Conservation (phyloP, 306 rosid species). For the Ziziphus jujuba region DNA sequence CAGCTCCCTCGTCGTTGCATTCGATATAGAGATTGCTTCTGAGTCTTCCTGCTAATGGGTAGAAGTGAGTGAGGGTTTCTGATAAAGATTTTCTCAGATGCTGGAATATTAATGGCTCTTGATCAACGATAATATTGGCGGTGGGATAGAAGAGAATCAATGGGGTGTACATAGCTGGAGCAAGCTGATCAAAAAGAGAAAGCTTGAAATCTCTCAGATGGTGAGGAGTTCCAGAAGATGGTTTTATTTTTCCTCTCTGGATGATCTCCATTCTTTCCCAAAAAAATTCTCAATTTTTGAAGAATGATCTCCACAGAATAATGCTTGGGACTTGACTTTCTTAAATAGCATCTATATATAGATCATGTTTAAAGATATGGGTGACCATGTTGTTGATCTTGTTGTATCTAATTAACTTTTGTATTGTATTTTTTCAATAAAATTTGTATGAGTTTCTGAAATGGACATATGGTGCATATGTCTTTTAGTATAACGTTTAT, state of each 20-base stretch:
- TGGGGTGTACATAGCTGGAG: neutral
- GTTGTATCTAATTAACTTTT: too few relatives aligned
- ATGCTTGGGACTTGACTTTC: too few relatives aligned
- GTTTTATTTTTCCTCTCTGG: slow-evolving; percentile 14
- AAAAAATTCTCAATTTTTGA: too few relatives aligned
- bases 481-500: too few relatives aligned
- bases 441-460: too few relatives aligned
- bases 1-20: slow-evolving; percentile 23
- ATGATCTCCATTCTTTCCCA: slow-evolving; percentile 8
- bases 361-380: too few relatives aligned
- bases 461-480: neutral
- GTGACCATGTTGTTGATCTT: too few relatives aligned
- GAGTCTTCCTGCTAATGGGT: slow-evolving; percentile 15
- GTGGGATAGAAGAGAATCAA: slow-evolving; percentile 13
- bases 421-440: neutral
- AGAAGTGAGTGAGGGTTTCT: slow-evolving; percentile 17
- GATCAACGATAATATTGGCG: neutral
- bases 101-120: neutral
- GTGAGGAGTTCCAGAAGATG: slow-evolving; percentile 32
- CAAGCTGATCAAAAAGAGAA: slow-evolving; percentile 24
- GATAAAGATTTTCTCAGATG: slow-evolving; percentile 2
- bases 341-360: too few relatives aligned
- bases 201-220: slow-evolving; percentile 1
- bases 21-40: neutral
- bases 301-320: too few relatives aligned